Percentiles rank a stretch among this genome's conserved stretches.
phyloP scores from a whole-genome alignment of 139 green algal species.

The Volvox africanus region DNA sequence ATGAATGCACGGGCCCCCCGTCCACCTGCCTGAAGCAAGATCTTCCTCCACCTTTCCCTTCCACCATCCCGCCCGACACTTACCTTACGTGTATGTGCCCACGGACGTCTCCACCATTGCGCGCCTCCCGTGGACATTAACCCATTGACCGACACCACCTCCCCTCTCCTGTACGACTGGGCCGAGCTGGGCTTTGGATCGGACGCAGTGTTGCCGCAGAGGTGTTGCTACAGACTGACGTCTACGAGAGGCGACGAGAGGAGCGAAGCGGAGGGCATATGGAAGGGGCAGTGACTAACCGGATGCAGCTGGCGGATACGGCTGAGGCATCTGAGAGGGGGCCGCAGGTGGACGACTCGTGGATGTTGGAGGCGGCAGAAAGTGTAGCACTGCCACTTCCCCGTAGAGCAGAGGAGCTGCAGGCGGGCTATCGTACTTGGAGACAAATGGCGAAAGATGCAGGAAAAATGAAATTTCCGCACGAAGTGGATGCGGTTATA shows the following conservation, averaged over 20 bases:
- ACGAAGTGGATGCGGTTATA: too few species aligned
- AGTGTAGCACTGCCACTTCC: not conserved
- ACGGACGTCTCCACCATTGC: conserved; percentile 51
- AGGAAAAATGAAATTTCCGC: too few species aligned
- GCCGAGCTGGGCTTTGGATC: conserved; percentile 41
- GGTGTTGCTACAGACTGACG: not conserved
- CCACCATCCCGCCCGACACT: not conserved
- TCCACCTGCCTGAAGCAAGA: too few species aligned
- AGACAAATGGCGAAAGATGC: not conserved
- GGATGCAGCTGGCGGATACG: not conserved
- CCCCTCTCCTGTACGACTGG: conserved; percentile 87
- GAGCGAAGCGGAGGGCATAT: not conserved
- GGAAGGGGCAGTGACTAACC: not conserved
- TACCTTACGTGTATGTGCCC: conserved; percentile 88
- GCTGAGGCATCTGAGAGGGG: not conserved
- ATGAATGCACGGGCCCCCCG: too few species aligned
- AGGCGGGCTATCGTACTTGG: not conserved
- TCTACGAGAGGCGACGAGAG: not conserved
- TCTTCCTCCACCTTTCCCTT: not conserved
- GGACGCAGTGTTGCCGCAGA: not conserved
- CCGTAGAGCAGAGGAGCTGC: not conserved
- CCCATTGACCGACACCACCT: conserved; percentile 80
- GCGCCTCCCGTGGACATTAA: conserved; percentile 95
- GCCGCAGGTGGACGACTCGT: not conserved
- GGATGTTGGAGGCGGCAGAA: not conserved